A percentile compares a stretch with the other conserved stretches of the same genome.
phyloP scores from a whole-genome alignment of 805 yeast genomes.

The Torulaspora gathmanii region DNA sequence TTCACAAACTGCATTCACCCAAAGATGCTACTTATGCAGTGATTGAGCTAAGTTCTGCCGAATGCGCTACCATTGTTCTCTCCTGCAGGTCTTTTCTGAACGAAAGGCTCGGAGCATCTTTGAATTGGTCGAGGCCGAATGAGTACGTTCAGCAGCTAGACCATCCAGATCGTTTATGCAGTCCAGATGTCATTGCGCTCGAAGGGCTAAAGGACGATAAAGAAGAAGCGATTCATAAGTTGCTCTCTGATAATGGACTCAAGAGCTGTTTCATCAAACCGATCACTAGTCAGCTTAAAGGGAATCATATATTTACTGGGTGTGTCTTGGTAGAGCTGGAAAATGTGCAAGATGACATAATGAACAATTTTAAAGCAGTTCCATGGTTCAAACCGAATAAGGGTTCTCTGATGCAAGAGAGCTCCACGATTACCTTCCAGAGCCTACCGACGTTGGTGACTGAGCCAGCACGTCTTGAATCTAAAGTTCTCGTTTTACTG shows the following conservation, averaged over 20 bases:
- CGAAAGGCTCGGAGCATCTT: slow-evolving; percentile 11
- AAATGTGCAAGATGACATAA: slow-evolving; percentile 1
- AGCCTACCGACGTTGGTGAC: slow-evolving; percentile 39
- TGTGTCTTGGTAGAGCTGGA: slow-evolving; percentile 25
- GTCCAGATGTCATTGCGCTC: slow-evolving; percentile 20
- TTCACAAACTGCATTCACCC: slow-evolving; percentile 1
- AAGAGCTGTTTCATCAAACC: slow-evolving; percentile 11
- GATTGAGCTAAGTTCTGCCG: slow-evolving; percentile 18
- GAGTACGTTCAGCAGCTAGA: slow-evolving; percentile 24
- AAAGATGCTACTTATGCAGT: slow-evolving; percentile 7
- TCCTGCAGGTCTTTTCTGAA: slow-evolving; percentile 25
- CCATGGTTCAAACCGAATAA: slow-evolving; percentile 26
- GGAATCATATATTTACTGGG: slow-evolving; percentile 22
- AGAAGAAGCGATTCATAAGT: slow-evolving; percentile 10
- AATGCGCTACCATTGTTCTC: slow-evolving; percentile 22
- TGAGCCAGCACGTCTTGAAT: slow-evolving; percentile 16
- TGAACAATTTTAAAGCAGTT: slow-evolving; percentile 2
- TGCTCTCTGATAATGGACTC: slow-evolving; percentile 10
- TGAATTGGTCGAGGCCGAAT: slow-evolving; percentile 28
- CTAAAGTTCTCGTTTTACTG: slow-evolving; percentile 57
- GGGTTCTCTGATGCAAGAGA: slow-evolving; percentile 18
- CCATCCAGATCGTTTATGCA: slow-evolving; percentile 20
- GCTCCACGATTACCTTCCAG: slow-evolving; percentile 31
- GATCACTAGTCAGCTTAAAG: slow-evolving; percentile 5
- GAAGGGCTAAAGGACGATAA: slow-evolving; percentile 13